Percentiles rank a stretch among this genome's conserved stretches.
These are phyloP conservation scores for Phytophthora gonapodyides DNA, from an alignment of 352 stramenopile genomes.

Conservation along the genomic window DNA sequence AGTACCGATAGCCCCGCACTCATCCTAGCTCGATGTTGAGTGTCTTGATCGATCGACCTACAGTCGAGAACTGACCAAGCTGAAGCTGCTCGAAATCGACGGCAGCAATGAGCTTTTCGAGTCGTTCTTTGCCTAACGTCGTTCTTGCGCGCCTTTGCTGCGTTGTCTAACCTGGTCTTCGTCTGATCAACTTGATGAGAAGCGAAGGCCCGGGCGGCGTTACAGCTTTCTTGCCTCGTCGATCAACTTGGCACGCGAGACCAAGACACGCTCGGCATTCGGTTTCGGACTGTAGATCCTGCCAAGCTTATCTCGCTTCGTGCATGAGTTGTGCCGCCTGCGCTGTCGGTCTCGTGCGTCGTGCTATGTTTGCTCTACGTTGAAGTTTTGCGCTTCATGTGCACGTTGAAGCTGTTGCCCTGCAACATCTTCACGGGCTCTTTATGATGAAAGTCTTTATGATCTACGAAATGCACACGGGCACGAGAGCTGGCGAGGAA, in stretches of 20 bases:
- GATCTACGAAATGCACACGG: conserved; percentile 13
- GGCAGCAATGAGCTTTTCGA: no score
- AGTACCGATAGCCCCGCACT: conserved; percentile 1
- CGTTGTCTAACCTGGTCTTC: neutral
- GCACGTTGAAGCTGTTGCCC: no score
- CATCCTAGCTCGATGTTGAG: neutral
- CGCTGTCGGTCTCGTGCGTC: no score
- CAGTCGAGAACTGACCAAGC: neutral
- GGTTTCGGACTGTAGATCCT: neutral
- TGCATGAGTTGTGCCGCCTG: no score
- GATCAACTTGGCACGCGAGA: neutral
- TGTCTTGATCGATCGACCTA: neutral
- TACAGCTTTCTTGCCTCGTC: neutral
- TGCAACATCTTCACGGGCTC: no score
- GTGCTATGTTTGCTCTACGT: no score
- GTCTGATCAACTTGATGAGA: neutral
- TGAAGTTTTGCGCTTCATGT: no score
- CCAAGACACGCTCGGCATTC: neutral
- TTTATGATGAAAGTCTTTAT: no score
- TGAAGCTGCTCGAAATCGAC: neutral
- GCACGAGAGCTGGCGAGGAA: conserved; percentile 7
- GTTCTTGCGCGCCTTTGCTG: neutral
- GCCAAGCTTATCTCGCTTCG: no score
- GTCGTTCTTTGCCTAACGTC: no score
- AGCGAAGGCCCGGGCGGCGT: neutral